Percentiles rank a stretch among this genome's conserved stretches.
These are phyloP conservation scores for Begonia peltatifolia DNA, from an alignment of 306 rosid species.

Conservation along the genomic window DNA sequence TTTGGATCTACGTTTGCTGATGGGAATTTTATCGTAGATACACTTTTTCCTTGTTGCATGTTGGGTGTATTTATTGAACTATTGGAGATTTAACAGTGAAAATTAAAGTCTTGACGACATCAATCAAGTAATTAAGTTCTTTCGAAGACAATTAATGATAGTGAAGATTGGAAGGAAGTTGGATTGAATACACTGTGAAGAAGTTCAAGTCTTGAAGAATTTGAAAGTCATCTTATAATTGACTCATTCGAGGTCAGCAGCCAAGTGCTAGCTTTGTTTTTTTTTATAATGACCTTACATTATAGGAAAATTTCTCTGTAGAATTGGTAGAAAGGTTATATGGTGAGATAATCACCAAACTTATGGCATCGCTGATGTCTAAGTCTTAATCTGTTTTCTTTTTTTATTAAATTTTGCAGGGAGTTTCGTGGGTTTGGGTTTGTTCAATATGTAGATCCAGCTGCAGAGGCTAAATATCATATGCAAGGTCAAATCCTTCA, in stretches of 20 bases:
- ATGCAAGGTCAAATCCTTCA: constrained; percentile 91
- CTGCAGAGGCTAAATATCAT: constrained; percentile 85
- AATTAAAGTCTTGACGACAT: constrained; percentile 74
- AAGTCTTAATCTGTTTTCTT: constrained; percentile 1
- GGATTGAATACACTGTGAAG: constrained; percentile 49
- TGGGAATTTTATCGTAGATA: constrained; percentile 50
- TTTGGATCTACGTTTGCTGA: constrained; percentile 11
- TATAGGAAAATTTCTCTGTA: constrained; percentile 31
- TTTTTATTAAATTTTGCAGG: constrained; percentile 21
- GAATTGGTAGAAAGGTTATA: constrained; percentile 19
- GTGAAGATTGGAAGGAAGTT: constrained; percentile 51
- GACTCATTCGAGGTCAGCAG: constrained; percentile 70
- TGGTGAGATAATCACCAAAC: constrained; percentile 14
- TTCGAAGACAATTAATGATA: constrained; percentile 42
- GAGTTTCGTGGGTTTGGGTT: constrained; percentile 96
- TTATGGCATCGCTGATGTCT: constrained; percentile 1
- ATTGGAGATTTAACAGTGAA: constrained; percentile 80
- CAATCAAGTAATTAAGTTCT: constrained; percentile 38
- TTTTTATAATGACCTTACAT: constrained; percentile 49
- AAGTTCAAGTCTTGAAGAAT: constrained; percentile 70
- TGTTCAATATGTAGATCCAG: constrained; percentile 81
- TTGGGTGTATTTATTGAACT: constrained; percentile 43
- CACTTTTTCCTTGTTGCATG: constrained; percentile 29
- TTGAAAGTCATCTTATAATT: constrained; percentile 54
- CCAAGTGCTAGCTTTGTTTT: constrained; percentile 46